Base-by-base conservation (phyloP, 352 stramenopile species). In the Phytophthora hybrid region DNA sequence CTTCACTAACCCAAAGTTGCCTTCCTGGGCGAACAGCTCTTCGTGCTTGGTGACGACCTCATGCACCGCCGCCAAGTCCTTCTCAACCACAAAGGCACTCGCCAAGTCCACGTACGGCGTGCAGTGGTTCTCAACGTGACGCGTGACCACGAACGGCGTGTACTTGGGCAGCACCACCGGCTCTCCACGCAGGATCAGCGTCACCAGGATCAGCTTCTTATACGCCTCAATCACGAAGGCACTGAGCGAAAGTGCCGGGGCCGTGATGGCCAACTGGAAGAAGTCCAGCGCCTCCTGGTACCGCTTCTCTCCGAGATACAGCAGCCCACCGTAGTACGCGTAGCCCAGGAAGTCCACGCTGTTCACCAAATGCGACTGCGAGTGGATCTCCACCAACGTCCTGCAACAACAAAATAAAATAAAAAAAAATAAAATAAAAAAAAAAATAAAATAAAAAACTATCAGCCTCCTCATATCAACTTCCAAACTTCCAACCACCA, bases 141-240 rank as follows among this genome's bases (percentile, higher is more conserved):
- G 85, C 34, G 83, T 80, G 52, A 95, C 88, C 31, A 93, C 85
- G 47, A 93, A 92, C 16, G 88, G 80, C 55, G 88, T 90, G 79
- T 93, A 93, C 76, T 96, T 95, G 11, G 89, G 89, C 39, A 96
- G 79, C 59, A 82, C 47, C 3, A 81, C 77, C 4, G 60, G 44
- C 29, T 94, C 79, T 18, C 89, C 87, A 44, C 80, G 66, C 16
- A 83, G 49, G 32, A 97, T 81, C 34, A 97, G 73, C 59, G 84
- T 88, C 56, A 85, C 79, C 7, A 97, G 73, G 51, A 93, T 62
- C 46, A 93, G 68, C 59, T 95, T 95, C 78, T 96, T 96, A 83
- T 91, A 94, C 26, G 88, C 82, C 34, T 94, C 91, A 63, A 97
- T 79, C 21, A 89, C 88, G 53, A 97, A 92, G 3, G 87, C 88